A percentile compares a stretch with the other conserved stretches of the same genome.
These are phyloP conservation scores for Rhodotorula graminis DNA, from an alignment of 768 basidiomycete genomes.

Conservation along the genomic window DNA sequence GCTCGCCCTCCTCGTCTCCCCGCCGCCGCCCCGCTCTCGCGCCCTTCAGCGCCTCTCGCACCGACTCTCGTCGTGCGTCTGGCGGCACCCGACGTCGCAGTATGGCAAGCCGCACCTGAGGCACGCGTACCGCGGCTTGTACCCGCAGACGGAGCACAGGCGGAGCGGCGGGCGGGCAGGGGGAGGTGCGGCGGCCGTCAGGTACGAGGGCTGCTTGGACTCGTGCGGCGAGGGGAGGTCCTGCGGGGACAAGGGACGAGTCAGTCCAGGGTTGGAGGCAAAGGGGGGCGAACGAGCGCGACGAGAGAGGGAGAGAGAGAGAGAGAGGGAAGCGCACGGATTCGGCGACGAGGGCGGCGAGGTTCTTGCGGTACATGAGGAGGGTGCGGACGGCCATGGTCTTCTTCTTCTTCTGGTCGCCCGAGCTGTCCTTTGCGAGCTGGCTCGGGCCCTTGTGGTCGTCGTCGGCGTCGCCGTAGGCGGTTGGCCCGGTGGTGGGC, in stretches of 20 bases:
- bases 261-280: no score
- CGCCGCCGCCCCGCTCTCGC: no score
- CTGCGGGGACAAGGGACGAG: neutral
- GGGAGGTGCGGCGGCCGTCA: conserved; percentile 62
- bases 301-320: neutral
- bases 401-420: conserved; percentile 61
- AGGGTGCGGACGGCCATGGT: conserved; percentile 75
- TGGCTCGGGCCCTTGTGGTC: conserved; percentile 13
- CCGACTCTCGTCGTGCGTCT: conserved; percentile 70
- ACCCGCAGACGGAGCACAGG: conserved; percentile 81
- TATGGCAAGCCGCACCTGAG: conserved; percentile 68
- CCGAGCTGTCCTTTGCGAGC: conserved; percentile 45
- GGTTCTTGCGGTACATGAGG: conserved; percentile 73
- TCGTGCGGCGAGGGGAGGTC: conserved; percentile 45
- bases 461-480: conserved; percentile 49
- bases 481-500: conserved; percentile 15
- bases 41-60: conserved; percentile 55
- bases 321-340: conserved; percentile 54
- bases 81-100: conserved; percentile 68
- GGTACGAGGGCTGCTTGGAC: conserved; percentile 60
- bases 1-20: no score
- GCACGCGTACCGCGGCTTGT: conserved; percentile 75
- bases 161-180: conserved; percentile 63
- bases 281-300: no score
- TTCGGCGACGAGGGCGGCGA: conserved; percentile 69